These are phyloP conservation scores for Bretschneidera sinensis DNA, from an alignment of 345 rosid species.

Conservation along the genomic window DNA sequence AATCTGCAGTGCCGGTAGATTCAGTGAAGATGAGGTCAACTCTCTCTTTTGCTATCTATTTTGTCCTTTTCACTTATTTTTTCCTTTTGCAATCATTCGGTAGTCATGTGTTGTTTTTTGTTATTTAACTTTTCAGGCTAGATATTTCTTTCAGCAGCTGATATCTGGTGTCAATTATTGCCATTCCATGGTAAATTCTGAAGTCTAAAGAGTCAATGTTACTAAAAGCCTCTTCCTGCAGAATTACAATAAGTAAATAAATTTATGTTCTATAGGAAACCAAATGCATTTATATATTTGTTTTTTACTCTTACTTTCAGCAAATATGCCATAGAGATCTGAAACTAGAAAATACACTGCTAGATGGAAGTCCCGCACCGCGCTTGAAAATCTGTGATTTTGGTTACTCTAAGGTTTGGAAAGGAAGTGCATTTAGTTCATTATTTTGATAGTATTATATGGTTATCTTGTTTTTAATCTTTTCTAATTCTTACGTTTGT, in stretches of 20 bases:
- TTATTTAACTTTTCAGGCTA: constrained; percentile 44
- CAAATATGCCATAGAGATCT: constrained; percentile 97
- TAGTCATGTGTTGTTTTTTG: neutral
- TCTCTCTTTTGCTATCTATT: constrained; percentile 3
- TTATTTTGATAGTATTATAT: neutral
- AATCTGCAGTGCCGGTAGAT: constrained; percentile 84
- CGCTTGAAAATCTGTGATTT: constrained; percentile 89
- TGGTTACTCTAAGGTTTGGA: constrained; percentile 81
- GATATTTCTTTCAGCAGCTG: constrained; percentile 93
- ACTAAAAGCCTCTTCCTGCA: neutral
- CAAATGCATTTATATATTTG: neutral
- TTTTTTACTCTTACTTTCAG: constrained; percentile 27
- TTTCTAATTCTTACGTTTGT: constrained; percentile 14
- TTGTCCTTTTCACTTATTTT: constrained; percentile 3
- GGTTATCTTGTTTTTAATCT: constrained; percentile 3
- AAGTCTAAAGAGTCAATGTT: neutral
- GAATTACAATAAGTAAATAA: neutral
- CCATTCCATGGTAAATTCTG: constrained; percentile 56
- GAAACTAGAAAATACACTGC: constrained; percentile 82
- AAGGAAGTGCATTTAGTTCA: neutral
- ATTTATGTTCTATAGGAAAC: neutral
- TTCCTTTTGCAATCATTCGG: neutral
- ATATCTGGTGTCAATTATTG: constrained; percentile 81
- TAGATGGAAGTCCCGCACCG: constrained; percentile 93
- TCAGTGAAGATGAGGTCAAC: constrained; percentile 87